These are phyloP conservation scores for Kodamaea plutei DNA, from an alignment of 1,139 yeast species.

Conservation along the genomic window DNA sequence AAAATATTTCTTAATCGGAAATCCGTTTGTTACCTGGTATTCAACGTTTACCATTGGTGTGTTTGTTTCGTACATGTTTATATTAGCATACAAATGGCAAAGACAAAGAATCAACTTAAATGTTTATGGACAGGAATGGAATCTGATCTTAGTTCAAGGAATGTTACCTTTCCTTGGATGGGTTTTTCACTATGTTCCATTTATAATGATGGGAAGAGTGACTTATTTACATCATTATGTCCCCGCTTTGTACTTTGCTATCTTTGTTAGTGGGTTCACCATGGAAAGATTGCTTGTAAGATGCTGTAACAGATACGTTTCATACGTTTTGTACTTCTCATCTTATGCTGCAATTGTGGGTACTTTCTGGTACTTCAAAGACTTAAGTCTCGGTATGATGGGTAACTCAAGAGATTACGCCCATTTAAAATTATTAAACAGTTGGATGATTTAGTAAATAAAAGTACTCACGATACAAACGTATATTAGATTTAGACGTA, in stretches of 20 bases:
- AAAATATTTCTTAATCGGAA: slow-evolving; percentile 62
- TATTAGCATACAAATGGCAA: slow-evolving; percentile 24
- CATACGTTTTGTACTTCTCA: slow-evolving; percentile 14
- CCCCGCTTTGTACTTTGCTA: slow-evolving; percentile 34
- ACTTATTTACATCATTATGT: slow-evolving; percentile 35
- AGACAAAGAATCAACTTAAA: slow-evolving; percentile 24
- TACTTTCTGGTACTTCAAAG: slow-evolving; percentile 27
- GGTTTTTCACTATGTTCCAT: slow-evolving; percentile 31
- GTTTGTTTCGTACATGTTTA: slow-evolving; percentile 18
- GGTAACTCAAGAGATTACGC: slow-evolving; percentile 21
- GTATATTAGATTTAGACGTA: too few relatives aligned
- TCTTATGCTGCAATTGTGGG: slow-evolving; percentile 23
- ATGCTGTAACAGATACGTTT: slow-evolving; percentile 11
- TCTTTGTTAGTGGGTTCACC: slow-evolving; percentile 30
- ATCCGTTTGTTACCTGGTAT: slow-evolving; percentile 64
- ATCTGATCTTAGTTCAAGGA: slow-evolving; percentile 25
- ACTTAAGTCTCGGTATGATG: slow-evolving; percentile 33
- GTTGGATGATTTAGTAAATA: slow-evolving; percentile 39
- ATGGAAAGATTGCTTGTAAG: slow-evolving; percentile 26
- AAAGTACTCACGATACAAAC: too few relatives aligned
- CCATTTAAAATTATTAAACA: slow-evolving; percentile 23
- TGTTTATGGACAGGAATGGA: slow-evolving; percentile 20
- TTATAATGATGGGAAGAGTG: slow-evolving; percentile 32
- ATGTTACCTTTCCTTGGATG: slow-evolving; percentile 30
- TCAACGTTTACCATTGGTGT: slow-evolving; percentile 31